phyloP scores from a whole-genome alignment of 164 flowering plant species.

The Piper longum region DNA sequence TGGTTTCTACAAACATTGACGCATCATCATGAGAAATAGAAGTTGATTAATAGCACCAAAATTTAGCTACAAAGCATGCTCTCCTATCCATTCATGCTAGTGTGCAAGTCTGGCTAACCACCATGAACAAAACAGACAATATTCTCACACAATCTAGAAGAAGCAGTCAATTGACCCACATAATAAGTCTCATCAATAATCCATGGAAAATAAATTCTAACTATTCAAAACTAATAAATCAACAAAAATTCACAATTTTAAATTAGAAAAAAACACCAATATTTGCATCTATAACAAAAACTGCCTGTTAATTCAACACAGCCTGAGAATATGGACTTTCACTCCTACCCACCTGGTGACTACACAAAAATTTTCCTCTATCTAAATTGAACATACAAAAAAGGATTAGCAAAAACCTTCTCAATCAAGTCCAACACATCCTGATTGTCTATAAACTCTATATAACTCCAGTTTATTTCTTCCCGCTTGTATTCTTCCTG shows the following conservation, averaged over 20 bases:
- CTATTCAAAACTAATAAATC: not conserved
- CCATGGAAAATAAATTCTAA: too few relatives aligned
- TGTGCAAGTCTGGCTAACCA: not conserved
- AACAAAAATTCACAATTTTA: not conserved
- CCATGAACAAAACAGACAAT: not conserved
- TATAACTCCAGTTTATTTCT: slow-evolving; percentile 90
- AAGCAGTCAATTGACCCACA: not conserved
- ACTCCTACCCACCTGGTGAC: too few relatives aligned
- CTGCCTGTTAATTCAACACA: too few relatives aligned
- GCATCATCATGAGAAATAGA: not conserved
- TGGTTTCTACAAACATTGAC: slow-evolving; percentile 61
- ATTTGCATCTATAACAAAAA: not conserved
- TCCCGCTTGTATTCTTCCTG: slow-evolving; percentile 88
- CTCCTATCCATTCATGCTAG: not conserved
- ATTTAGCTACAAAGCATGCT: too few relatives aligned
- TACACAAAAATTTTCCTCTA: too few relatives aligned
- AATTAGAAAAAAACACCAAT: not conserved
- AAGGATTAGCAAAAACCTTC: slow-evolving; percentile 38
- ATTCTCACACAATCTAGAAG: not conserved
- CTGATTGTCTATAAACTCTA: slow-evolving; percentile 93
- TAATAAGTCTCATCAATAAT: too few relatives aligned
- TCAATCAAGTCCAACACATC: slow-evolving; percentile 93
- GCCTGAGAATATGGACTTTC: too few relatives aligned
- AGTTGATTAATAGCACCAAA: too few relatives aligned
- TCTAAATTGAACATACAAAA: not conserved